phyloP scores from a whole-genome alignment of 768 basidiomycete species.

The Kockovaella imperatae region DNA sequence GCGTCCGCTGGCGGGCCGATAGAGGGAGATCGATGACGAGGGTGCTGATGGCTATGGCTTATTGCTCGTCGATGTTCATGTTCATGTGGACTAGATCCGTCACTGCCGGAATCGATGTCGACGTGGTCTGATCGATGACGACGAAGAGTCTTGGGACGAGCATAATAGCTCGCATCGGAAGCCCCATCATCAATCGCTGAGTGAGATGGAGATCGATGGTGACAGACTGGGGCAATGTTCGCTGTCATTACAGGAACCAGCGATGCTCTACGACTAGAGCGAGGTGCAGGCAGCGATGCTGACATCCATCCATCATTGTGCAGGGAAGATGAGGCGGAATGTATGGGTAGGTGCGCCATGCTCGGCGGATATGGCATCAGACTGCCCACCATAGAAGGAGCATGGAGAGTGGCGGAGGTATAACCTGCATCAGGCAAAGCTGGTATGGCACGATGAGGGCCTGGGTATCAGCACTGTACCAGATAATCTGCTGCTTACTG shows the following conservation, averaged over 20 bases:
- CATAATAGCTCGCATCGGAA: not conserved
- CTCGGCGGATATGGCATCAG: not conserved
- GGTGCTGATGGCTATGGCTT: slow-evolving; percentile 7
- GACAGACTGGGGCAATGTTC: not conserved
- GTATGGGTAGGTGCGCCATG: slow-evolving; percentile 1
- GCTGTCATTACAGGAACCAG: not conserved
- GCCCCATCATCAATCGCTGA: not conserved
- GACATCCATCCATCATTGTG: not conserved
- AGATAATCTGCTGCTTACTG: slow-evolving; percentile 11
- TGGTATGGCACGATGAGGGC: slow-evolving; percentile 28
- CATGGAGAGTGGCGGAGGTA: slow-evolving; percentile 23
- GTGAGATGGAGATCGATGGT: not conserved
- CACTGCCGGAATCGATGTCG: not conserved
- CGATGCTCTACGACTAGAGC: not conserved
- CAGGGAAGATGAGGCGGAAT: no score
- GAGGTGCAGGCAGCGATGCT: not conserved
- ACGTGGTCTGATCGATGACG: not conserved
- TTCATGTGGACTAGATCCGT: not conserved
- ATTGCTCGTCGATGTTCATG: slow-evolving; percentile 3
- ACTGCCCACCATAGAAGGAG: no score
- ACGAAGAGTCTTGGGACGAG: not conserved
- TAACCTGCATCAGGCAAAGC: slow-evolving; percentile 35
- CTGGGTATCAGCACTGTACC: slow-evolving; percentile 6
- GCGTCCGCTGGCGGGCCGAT: no score
- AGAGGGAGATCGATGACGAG: slow-evolving; percentile 14